phyloP scores from a whole-genome alignment of 202 grass and related monocot species.

The Panicum hallii region DNA sequence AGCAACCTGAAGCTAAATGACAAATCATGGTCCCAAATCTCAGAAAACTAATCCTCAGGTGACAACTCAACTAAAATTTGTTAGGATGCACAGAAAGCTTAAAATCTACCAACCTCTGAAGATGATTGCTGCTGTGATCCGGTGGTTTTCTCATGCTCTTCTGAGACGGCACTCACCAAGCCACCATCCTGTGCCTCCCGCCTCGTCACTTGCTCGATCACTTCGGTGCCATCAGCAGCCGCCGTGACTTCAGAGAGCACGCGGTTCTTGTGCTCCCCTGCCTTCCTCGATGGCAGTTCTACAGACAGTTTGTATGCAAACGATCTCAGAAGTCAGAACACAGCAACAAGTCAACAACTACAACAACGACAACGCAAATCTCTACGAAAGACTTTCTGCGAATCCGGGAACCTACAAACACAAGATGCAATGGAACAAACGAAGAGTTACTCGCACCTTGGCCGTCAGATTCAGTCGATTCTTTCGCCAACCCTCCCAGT shows the following conservation, averaged over 20 bases:
- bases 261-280: constrained; percentile 62
- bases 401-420: background rate
- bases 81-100: background rate
- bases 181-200: background rate
- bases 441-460: constrained; percentile 22
- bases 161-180: background rate
- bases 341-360: background rate
- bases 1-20: constrained; percentile 35
- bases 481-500: constrained; percentile 18
- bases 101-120: constrained; percentile 42
- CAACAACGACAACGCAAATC: background rate
- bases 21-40: constrained; percentile 1
- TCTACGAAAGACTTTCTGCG: background rate
- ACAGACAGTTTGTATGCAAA: constrained; percentile 23
- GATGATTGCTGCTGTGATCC: constrained; percentile 36
- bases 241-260: constrained; percentile 49
- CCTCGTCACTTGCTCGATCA: constrained; percentile 46
- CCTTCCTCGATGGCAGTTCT: constrained; percentile 49
- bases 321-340: constrained; percentile 13
- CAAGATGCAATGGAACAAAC: background rate
- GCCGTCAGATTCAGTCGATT: constrained; percentile 22
- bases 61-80: constrained; percentile 31
- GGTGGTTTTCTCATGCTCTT: constrained; percentile 20
- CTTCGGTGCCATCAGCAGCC: constrained; percentile 31
- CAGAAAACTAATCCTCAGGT: constrained; percentile 27